Conservation (phyloP, 179 eudicot species). For the Spergularia azorica region DNA sequence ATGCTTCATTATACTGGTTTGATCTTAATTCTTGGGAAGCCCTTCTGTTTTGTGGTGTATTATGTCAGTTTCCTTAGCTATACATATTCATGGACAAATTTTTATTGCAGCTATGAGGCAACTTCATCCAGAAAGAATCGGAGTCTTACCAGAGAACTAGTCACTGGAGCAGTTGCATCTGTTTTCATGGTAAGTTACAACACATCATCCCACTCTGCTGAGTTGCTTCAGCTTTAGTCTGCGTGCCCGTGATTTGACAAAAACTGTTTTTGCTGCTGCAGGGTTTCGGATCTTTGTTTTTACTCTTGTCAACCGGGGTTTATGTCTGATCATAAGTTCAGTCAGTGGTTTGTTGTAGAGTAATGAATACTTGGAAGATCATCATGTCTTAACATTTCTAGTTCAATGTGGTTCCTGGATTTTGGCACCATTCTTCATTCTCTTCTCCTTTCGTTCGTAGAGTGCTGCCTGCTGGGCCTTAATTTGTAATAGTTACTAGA, state of each 20-base stretch:
- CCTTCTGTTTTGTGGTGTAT: not conserved
- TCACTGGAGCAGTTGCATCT: slow-evolving; percentile 81
- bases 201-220: not conserved
- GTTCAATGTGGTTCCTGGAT: slow-evolving; percentile 23
- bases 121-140: slow-evolving; percentile 87
- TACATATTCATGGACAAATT: not conserved
- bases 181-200: slow-evolving; percentile 67
- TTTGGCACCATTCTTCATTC: slow-evolving; percentile 9
- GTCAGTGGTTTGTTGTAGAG: slow-evolving; percentile 17
- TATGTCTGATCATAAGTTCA: slow-evolving; percentile 56
- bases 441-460: not conserved
- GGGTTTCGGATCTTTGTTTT: slow-evolving; percentile 98
- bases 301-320: slow-evolving; percentile 88
- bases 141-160: slow-evolving; percentile 77
- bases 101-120: slow-evolving; percentile 76
- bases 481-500: not conserved
- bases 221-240: not conserved
- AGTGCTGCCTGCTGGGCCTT: not conserved
- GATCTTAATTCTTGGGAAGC: not conserved
- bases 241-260: not conserved
- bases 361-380: slow-evolving; percentile 12
- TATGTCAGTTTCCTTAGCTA: not conserved
- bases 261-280: slow-evolving; percentile 34
- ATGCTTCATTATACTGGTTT: not conserved
- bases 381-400: slow-evolving; percentile 20